A percentile compares a stretch with the other conserved stretches of the same genome.
These are phyloP conservation scores for Macrocystidia cucumis DNA, from an alignment of 1,284 basidiomycete genomes.

Conservation along the genomic window DNA sequence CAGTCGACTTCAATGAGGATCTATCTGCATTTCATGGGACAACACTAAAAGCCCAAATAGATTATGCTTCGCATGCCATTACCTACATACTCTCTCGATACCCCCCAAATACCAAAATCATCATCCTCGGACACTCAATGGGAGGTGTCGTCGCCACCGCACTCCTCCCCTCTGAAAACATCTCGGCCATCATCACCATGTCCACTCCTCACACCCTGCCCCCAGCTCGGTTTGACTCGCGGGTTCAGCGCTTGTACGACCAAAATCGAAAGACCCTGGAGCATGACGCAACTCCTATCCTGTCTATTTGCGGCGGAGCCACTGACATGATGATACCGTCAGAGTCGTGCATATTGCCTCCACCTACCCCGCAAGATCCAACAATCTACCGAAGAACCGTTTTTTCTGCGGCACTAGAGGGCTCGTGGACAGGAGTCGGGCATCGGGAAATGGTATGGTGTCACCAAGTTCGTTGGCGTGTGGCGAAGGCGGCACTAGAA, in stretches of 20 bases:
- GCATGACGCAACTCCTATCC: slow-evolving; percentile 50
- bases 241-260: slow-evolving; percentile 71
- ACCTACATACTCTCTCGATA: slow-evolving; percentile 77
- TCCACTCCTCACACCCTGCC: slow-evolving; percentile 89
- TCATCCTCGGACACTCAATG: slow-evolving; percentile 95
- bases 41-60: slow-evolving; percentile 79
- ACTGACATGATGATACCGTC: slow-evolving; percentile 92
- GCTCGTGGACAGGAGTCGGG: slow-evolving; percentile 92
- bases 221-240: slow-evolving; percentile 81
- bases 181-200: slow-evolving; percentile 89
- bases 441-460: slow-evolving; percentile 99
- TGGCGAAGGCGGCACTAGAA: slow-evolving; percentile 76
- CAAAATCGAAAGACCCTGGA: slow-evolving; percentile 27
- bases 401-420: slow-evolving; percentile 84
- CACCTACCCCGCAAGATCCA: slow-evolving; percentile 18
- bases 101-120: slow-evolving; percentile 52
- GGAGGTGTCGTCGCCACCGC: slow-evolving; percentile 90
- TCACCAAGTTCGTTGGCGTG: slow-evolving; percentile 87
- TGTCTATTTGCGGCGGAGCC: slow-evolving; percentile 90
- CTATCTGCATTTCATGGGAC: slow-evolving; percentile 92
- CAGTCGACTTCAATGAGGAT: slow-evolving; percentile 97
- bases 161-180: slow-evolving; percentile 51
- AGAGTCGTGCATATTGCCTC: slow-evolving; percentile 76
- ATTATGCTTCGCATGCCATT: slow-evolving; percentile 71
- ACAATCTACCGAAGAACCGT: slow-evolving; percentile 63